Evolutionary conservation across 345 rosid species (phyloP).

Genomic region (Lepidium didymum): DNA sequence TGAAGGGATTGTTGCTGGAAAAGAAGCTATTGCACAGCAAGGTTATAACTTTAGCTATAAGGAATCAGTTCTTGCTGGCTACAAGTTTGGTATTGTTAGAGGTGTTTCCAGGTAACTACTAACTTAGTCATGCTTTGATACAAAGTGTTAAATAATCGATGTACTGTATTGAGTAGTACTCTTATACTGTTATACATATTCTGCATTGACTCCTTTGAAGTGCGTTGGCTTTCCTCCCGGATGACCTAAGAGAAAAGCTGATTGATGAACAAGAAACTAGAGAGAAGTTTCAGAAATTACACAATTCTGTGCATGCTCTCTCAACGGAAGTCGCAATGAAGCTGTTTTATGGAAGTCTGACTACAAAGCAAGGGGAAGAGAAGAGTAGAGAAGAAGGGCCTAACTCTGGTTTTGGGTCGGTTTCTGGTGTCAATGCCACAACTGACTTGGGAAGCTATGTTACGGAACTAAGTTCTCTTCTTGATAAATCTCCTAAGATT

Average conservation of each 20-base stretch:
- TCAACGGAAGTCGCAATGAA: slow-evolving; percentile 53
- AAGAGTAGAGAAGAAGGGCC: slow-evolving; percentile 19
- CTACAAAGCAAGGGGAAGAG: slow-evolving; percentile 27
- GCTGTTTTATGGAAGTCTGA: slow-evolving; percentile 34
- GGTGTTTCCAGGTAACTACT: slow-evolving; percentile 65
- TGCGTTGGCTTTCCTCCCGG: slow-evolving; percentile 53
- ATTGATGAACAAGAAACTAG: slow-evolving; percentile 39
- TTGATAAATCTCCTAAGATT: slow-evolving; percentile 41
- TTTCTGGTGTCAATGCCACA: neutral
- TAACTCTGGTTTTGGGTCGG: slow-evolving; percentile 19
- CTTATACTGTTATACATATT: neutral
- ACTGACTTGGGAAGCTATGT: slow-evolving; percentile 28
- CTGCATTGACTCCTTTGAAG: slow-evolving; percentile 24
- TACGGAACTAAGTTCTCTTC: slow-evolving; percentile 47
- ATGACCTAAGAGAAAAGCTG: slow-evolving; percentile 46
- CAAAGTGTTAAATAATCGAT: neutral
- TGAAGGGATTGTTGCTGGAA: slow-evolving; percentile 70
- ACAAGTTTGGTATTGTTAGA: slow-evolving; percentile 69
- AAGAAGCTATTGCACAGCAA: slow-evolving; percentile 66
- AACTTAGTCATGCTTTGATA: neutral
- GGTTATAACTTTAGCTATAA: slow-evolving; percentile 77
- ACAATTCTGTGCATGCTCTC: slow-evolving; percentile 37
- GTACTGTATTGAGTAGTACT: neutral
- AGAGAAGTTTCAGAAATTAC: slow-evolving; percentile 33
- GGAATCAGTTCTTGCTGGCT: slow-evolving; percentile 52